These are phyloP conservation scores for Chrysosporium keratinophilum DNA, from an alignment of 2,329 filamentous ascomycete species.

Conservation along the genomic window DNA sequence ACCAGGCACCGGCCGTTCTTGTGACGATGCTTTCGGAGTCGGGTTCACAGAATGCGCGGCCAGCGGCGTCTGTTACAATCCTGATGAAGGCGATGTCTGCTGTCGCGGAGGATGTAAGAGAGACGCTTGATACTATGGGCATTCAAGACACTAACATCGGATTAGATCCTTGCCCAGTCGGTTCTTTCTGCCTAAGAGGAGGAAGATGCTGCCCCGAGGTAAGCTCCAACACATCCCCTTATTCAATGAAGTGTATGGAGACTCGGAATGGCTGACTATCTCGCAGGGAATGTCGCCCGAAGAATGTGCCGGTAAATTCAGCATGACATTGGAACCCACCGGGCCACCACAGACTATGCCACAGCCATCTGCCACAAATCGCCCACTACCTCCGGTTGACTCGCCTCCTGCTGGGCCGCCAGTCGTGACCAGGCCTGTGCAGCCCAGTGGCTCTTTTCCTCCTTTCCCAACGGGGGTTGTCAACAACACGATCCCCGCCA, in stretches of 20 bases:
- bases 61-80: constrained; percentile 16
- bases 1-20: constrained; percentile 10
- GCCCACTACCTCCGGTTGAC: not conserved
- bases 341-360: not conserved
- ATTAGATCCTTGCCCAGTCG: constrained; percentile 16
- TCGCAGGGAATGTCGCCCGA: constrained; percentile 12
- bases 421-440: not conserved
- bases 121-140: not conserved
- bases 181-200: constrained; percentile 16
- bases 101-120: constrained; percentile 19
- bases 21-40: constrained; percentile 16
- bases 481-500: not conserved
- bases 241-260: not conserved
- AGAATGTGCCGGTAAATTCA: constrained; percentile 14
- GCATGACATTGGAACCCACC: constrained; percentile 1
- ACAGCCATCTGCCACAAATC: constrained; percentile 2
- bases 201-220: constrained; percentile 18
- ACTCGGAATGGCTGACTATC: not conserved
- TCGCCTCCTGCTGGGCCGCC: not conserved
- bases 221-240: not conserved
- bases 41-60: constrained; percentile 15
- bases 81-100: constrained; percentile 18
- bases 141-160: not conserved
- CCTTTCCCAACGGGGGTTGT: not conserved
- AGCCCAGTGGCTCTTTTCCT: not conserved